Percentiles rank a stretch among this genome's conserved stretches.
phyloP scores from a whole-genome alignment of 179 eudicot genomes.

The Patellifolia procumbens region DNA sequence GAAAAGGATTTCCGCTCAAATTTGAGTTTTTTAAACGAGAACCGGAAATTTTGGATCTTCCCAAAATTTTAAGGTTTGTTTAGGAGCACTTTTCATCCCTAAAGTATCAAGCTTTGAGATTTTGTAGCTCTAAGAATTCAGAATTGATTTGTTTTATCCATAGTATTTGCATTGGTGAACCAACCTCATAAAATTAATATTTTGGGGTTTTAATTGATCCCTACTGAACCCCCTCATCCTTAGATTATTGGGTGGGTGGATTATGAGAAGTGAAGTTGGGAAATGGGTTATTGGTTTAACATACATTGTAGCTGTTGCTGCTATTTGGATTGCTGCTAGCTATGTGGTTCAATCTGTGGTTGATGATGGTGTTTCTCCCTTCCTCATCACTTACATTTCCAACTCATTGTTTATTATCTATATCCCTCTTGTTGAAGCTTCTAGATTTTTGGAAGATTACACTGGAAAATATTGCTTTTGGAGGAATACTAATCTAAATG shows the following conservation, averaged over 20 bases:
- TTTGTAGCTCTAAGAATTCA: too few species aligned
- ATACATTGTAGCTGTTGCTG: slow-evolving; percentile 77
- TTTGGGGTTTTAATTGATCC: too few species aligned
- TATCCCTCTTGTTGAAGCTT: slow-evolving; percentile 73
- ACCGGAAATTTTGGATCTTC: too few species aligned
- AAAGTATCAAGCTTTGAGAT: too few species aligned
- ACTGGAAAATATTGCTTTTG: slow-evolving; percentile 63
- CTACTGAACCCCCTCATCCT: too few species aligned
- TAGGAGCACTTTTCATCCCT: too few species aligned
- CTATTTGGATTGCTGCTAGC: slow-evolving; percentile 97
- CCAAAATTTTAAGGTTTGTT: too few species aligned
- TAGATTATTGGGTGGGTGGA: slow-evolving; percentile 20
- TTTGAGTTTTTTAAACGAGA: too few species aligned
- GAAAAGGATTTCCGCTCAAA: too few species aligned
- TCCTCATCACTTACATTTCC: slow-evolving; percentile 88
- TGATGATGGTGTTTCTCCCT: slow-evolving; percentile 85
- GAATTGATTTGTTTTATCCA: too few species aligned
- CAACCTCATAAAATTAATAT: too few species aligned
- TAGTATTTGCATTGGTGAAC: too few species aligned
- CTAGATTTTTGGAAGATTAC: slow-evolving; percentile 67
- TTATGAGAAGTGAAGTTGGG: slow-evolving; percentile 62
- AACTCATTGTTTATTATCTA: slow-evolving; percentile 81
- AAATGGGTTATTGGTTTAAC: slow-evolving; percentile 81
- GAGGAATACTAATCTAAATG: slow-evolving; percentile 34
- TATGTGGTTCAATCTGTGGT: slow-evolving; percentile 93